These are phyloP conservation scores for Fusarium compactum DNA, from an alignment of 2,329 filamentous ascomycete species.

Conservation along the genomic window DNA sequence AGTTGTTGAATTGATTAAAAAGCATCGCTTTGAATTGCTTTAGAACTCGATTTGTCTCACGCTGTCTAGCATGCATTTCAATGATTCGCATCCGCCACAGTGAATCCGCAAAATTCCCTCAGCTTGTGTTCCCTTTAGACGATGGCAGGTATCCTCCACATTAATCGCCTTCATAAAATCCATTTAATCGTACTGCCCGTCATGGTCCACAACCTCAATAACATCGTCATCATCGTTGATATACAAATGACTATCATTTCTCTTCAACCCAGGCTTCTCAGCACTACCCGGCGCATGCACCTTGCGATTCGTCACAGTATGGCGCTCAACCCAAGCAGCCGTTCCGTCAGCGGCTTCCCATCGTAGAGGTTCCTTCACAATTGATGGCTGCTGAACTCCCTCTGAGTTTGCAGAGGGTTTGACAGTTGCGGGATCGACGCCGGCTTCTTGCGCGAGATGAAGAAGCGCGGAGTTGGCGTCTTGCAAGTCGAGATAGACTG, in stretches of 20 bases:
- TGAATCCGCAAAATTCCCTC: neutral
- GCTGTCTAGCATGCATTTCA: constrained; percentile 13
- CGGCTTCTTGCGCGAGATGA: constrained; percentile 46
- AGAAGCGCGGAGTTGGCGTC: constrained; percentile 54
- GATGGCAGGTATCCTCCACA: constrained; percentile 15
- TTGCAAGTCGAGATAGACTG: constrained; percentile 50
- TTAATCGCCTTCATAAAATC: constrained; percentile 11
- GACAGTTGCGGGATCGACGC: constrained; percentile 38
- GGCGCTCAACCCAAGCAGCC: constrained; percentile 55
- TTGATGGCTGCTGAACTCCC: constrained; percentile 9
- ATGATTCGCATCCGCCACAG: neutral
- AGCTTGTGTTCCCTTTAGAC: neutral
- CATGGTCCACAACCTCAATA: constrained; percentile 43
- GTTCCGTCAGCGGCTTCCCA: constrained; percentile 54
- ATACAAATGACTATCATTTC: constrained; percentile 46
- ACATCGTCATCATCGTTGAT: constrained; percentile 47
- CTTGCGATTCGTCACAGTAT: constrained; percentile 46
- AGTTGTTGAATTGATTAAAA: constrained; percentile 10
- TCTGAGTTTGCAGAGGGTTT: constrained; percentile 30
- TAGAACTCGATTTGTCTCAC: constrained; percentile 8
- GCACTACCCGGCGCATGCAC: constrained; percentile 5
- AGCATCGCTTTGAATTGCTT: constrained; percentile 23
- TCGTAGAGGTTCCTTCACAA: constrained; percentile 47
- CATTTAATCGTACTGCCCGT: constrained; percentile 44
- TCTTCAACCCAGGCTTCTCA: constrained; percentile 29